These are phyloP conservation scores for Solanum hybrid DNA, from an alignment of 305 asterid species.

Conservation along the genomic window DNA sequence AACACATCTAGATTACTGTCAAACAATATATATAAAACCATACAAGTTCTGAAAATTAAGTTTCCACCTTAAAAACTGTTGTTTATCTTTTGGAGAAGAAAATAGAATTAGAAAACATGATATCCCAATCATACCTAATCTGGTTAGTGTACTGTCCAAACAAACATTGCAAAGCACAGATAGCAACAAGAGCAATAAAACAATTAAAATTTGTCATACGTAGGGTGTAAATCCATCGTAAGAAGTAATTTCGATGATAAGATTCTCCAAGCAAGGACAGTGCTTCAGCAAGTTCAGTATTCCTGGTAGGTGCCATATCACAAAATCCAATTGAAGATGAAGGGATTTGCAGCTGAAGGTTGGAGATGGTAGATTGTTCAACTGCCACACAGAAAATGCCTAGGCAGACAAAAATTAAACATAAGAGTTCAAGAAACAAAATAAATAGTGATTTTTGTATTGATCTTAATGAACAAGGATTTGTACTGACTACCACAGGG, in stretches of 20 bases:
- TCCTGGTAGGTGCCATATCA: conserved; percentile 4
- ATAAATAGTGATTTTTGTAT: neutral
- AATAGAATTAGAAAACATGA: neutral
- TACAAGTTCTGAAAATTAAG: neutral
- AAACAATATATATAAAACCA: neutral
- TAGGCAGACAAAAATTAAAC: neutral
- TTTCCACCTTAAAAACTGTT: neutral
- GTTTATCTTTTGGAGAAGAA: neutral
- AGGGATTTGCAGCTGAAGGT: neutral
- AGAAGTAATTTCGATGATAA: neutral
- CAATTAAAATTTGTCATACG: neutral
- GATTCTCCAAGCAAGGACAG: conserved; percentile 1
- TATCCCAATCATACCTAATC: neutral
- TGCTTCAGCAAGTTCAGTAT: neutral
- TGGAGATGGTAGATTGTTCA: neutral
- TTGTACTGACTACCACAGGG: neutral
- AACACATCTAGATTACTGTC: neutral
- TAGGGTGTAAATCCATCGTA: neutral
- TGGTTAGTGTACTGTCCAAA: neutral
- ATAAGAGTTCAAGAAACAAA: neutral
- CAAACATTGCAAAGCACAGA: neutral
- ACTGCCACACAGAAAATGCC: conserved; percentile 1
- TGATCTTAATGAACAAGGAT: neutral
- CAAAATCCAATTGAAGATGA: neutral
- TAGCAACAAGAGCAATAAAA: neutral